Evolutionary conservation across 75 land plant genomes (phyloP).

Genomic region (Larix kaempferi): DNA sequence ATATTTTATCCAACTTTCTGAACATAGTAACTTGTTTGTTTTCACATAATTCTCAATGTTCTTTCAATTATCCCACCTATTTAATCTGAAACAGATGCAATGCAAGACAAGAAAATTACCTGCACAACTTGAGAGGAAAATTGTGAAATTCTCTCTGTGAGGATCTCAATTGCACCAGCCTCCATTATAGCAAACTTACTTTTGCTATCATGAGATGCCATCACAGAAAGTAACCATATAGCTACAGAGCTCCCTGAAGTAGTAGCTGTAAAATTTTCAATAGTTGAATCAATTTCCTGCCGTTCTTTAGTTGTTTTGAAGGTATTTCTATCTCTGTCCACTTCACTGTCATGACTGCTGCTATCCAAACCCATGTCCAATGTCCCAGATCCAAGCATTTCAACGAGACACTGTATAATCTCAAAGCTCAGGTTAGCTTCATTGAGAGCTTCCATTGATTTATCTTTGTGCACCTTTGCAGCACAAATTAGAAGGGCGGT

Average conservation of each 20-base stretch:
- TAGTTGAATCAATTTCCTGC: constrained; percentile 24
- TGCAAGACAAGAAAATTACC: constrained; percentile 32
- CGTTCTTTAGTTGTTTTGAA: constrained; percentile 31
- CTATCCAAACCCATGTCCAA: constrained; percentile 11
- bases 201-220: constrained; percentile 75
- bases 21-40: background rate
- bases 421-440: constrained; percentile 39
- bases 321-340: constrained; percentile 29
- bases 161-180: constrained; percentile 86
- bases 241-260: constrained; percentile 66
- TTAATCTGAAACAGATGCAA: too few relatives aligned
- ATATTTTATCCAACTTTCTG: background rate
- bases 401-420: constrained; percentile 83
- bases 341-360: constrained; percentile 16
- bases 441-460: constrained; percentile 64
- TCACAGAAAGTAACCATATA: constrained; percentile 74
- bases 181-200: constrained; percentile 72
- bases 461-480: constrained; percentile 73
- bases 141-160: constrained; percentile 74
- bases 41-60: background rate
- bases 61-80: background rate
- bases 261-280: constrained; percentile 41
- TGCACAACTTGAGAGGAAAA: constrained; percentile 41
- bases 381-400: constrained; percentile 51
- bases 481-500: constrained; percentile 90